Base-by-base conservation (phyloP, 2,329 filamentous ascomycete species). In the Xylariaceae sp. region DNA sequence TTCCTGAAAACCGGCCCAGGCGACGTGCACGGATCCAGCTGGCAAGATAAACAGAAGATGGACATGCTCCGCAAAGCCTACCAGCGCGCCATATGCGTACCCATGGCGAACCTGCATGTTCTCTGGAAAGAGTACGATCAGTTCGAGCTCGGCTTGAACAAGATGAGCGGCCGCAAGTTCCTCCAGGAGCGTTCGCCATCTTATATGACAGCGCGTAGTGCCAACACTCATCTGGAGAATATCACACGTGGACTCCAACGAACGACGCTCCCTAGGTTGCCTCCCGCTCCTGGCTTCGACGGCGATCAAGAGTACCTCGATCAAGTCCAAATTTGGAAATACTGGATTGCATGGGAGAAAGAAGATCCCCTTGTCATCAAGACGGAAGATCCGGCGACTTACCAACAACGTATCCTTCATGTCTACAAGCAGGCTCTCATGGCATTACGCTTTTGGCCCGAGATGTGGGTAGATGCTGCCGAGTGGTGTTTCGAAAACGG, bases 11-110 rank as follows among this genome's bases (percentile, higher is more conserved):
- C 77, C 24, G 86, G 83, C 0, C 92, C 92, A 1, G 92, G 92
- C 5, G 78, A 78, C 37, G 75, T 92, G 38, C 90, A 89, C 17
- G 92, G 90, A 27, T 80, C 72, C 38, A 80, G 77, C 38, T 98
- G 92, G 93, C 89, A 96, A 59, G 92, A 96, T 54, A 84, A 90
- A 61, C 92, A 96, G 56, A 98, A 98, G 68, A 94, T 94, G 83
- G 92, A 98, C 50, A 70, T 84, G 47, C 64, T 98, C 32, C 81
- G 92, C 39, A 94, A 93, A 56, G 84, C 86, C 1, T 98, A 95
- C 56, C 89, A 95, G 51, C 82, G 82, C 33, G 90, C 90, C 11
- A 85, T 95, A 37, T 80, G 77, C 45, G 77, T 95, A 24, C 93
- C 93, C 4, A 94, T 87, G 43, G 77, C 81, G 35, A 83, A 82